These are phyloP conservation scores for Pleurotus pulmonarius DNA, from an alignment of 768 basidiomycete species.

Conservation along the genomic window DNA sequence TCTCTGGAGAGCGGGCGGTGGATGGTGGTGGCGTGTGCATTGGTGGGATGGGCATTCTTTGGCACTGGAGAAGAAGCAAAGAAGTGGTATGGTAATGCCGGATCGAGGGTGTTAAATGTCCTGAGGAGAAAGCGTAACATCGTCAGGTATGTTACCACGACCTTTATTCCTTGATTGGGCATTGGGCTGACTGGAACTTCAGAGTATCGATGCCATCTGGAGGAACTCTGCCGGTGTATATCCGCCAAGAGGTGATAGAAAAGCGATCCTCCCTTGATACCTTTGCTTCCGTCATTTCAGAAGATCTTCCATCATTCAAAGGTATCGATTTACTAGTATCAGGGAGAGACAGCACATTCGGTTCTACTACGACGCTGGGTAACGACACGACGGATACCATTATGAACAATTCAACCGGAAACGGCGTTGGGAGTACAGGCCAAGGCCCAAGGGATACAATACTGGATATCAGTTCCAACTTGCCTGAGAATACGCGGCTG, in stretches of 20 bases:
- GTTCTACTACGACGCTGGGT: too few relatives aligned
- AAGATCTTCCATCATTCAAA: too few relatives aligned
- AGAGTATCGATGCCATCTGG: neutral
- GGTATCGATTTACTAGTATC: too few relatives aligned
- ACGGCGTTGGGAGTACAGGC: neutral
- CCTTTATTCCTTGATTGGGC: neutral
- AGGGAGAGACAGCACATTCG: too few relatives aligned
- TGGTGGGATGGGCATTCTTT: constrained; percentile 57
- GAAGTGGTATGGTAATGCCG: constrained; percentile 29
- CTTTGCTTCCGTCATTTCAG: neutral
- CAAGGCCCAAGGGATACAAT: too few relatives aligned
- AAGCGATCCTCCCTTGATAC: constrained; percentile 3
- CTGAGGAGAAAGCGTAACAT: neutral
- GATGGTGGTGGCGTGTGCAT: constrained; percentile 33
- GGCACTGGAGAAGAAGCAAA: constrained; percentile 52
- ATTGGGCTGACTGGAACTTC: neutral
- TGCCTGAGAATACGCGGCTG: too few relatives aligned
- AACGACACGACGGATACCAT: neutral
- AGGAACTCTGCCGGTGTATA: neutral
- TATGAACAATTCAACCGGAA: neutral
- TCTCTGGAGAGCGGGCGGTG: constrained; percentile 35
- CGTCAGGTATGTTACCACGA: too few relatives aligned
- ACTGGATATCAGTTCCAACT: too few relatives aligned
- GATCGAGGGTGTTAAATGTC: neutral
- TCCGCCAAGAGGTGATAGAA: neutral